Conservation (phyloP, 2,329 filamentous ascomycete species). For the Claviceps digitariae region DNA sequence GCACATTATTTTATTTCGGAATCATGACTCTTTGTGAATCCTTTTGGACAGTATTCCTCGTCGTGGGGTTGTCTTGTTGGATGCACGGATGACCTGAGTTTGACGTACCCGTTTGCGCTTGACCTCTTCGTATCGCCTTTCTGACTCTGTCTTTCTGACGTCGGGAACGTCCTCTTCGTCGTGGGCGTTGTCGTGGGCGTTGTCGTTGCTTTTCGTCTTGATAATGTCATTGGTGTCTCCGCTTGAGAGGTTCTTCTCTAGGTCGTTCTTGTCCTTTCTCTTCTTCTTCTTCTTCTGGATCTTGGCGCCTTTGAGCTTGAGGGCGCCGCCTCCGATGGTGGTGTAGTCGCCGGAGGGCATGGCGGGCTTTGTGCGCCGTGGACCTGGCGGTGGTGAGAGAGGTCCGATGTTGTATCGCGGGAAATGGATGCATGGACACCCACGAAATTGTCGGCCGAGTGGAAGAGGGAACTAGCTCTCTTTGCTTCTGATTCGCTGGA, state of each 20-base stretch:
- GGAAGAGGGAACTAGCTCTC: background rate
- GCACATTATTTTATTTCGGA: too few species aligned
- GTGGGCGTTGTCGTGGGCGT: background rate
- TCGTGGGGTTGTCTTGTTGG: too few species aligned
- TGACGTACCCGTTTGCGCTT: conserved; percentile 61
- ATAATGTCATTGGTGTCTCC: conserved; percentile 11
- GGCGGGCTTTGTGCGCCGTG: background rate
- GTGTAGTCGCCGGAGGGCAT: conserved; percentile 70
- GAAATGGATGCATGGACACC: background rate
- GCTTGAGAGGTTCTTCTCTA: conserved; percentile 33
- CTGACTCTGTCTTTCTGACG: conserved; percentile 65
- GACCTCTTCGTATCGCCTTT: conserved; percentile 67
- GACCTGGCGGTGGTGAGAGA: too few species aligned
- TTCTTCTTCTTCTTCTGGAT: conserved; percentile 54
- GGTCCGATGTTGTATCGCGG: background rate
- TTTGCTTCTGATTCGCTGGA: background rate
- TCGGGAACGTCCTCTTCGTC: conserved; percentile 12
- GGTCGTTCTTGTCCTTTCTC: conserved; percentile 27
- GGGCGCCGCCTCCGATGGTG: conserved; percentile 51
- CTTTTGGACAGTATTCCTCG: too few species aligned
- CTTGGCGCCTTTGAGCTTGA: conserved; percentile 73
- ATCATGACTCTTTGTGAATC: too few species aligned
- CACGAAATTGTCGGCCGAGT: background rate
- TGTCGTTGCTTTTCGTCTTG: background rate
- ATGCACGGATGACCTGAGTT: too few species aligned